phyloP scores from a whole-genome alignment of 495 filamentous ascomycete species.

The Trichocladium antarcticum region DNA sequence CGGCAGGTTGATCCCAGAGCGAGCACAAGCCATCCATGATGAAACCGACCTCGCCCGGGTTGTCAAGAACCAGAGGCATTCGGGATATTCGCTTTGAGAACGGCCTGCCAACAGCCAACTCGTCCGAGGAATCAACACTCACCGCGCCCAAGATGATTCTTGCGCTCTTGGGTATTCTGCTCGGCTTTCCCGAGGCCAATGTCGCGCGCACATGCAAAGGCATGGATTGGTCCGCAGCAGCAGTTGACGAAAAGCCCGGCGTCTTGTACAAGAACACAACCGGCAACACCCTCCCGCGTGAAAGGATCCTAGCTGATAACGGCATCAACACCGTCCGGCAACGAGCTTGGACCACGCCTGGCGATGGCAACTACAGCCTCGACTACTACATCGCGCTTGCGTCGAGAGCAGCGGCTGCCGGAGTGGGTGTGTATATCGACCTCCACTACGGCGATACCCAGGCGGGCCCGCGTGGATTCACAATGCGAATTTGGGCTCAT shows the following conservation, averaged over 20 bases:
- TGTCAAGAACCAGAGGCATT: no score
- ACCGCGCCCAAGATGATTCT: slow-evolving; percentile 12
- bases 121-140: background rate
- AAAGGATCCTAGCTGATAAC: slow-evolving; percentile 49
- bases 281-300: slow-evolving; percentile 45
- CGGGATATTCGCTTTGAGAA: no score
- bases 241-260: slow-evolving; percentile 52
- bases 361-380: slow-evolving; percentile 53
- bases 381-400: slow-evolving; percentile 60
- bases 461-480: slow-evolving; percentile 61
- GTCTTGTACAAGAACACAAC: slow-evolving; percentile 47
- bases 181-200: slow-evolving; percentile 15
- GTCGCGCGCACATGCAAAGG: slow-evolving; percentile 52
- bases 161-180: slow-evolving; percentile 9
- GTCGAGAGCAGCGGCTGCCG: slow-evolving; percentile 50
- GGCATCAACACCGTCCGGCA: slow-evolving; percentile 65
- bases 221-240: slow-evolving; percentile 62
- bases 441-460: no score
- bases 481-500: slow-evolving; percentile 48
- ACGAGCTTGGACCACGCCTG: slow-evolving; percentile 61
- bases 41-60: no score
- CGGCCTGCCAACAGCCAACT: no score
- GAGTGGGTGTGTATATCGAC: slow-evolving; percentile 55
- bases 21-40: no score
- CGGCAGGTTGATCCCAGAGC: no score